Conservation (phyloP, 805 yeast species). For the Candida adriatica region DNA sequence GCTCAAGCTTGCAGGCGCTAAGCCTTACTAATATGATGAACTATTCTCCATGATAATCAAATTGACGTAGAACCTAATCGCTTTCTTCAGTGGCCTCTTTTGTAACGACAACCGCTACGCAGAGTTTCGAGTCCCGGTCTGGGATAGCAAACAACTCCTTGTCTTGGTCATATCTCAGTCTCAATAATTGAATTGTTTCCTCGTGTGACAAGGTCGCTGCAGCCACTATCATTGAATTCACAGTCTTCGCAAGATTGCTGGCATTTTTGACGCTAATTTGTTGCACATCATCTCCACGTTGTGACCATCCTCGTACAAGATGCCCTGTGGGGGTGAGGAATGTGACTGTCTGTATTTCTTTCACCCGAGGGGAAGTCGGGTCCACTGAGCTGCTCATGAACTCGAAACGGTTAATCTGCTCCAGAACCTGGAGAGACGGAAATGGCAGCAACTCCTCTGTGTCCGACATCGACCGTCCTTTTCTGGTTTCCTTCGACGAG, state of each 20-base stretch:
- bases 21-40: slow-evolving; percentile 1
- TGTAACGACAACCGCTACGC: slow-evolving; percentile 3
- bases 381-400: no score
- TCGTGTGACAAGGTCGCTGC: neutral
- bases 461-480: no score
- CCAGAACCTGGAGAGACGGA: no score
- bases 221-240: slow-evolving; percentile 1
- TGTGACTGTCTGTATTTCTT: slow-evolving; percentile 6
- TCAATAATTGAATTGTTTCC: slow-evolving; percentile 3
- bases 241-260: neutral
- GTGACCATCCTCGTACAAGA: slow-evolving; percentile 11
- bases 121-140: slow-evolving; percentile 1
- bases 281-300: slow-evolving; percentile 3
- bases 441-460: no score
- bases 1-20: slow-evolving; percentile 25
- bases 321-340: slow-evolving; percentile 1
- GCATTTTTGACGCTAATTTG: slow-evolving; percentile 2
- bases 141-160: slow-evolving; percentile 8
- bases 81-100: neutral
- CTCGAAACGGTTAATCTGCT: no score
- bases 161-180: slow-evolving; percentile 4
- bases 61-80: neutral
- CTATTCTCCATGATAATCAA: neutral
- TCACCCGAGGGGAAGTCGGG: no score
- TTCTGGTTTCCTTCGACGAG: no score